Evolutionary conservation across 176 grass and related monocot genomes (phyloP).

Genomic region (Juncus inflexus): DNA sequence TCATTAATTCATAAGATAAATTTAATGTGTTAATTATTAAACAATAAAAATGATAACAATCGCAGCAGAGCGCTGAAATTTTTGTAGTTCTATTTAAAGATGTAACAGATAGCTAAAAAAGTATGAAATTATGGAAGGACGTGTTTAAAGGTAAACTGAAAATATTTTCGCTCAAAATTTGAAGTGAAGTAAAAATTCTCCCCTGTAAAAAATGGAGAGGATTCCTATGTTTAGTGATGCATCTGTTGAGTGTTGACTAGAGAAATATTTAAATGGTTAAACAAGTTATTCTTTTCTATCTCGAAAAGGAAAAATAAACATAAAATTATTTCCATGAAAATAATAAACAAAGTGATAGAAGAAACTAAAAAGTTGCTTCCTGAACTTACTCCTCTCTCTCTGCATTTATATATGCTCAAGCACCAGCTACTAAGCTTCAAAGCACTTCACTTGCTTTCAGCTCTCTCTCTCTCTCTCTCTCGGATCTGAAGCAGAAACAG

Average conservation of each 20-base stretch:
- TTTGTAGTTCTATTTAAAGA: too few relatives aligned
- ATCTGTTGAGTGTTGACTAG: background rate
- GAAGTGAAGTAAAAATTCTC: too few relatives aligned
- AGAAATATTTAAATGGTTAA: background rate
- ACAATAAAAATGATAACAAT: too few relatives aligned
- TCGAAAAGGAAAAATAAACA: background rate
- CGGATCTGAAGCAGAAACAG: slow-evolving; percentile 34
- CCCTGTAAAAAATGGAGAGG: too few relatives aligned
- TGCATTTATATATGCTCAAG: slow-evolving; percentile 24
- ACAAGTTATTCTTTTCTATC: background rate
- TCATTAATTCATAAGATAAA: too few relatives aligned
- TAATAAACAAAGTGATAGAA: background rate
- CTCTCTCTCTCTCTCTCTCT: slow-evolving; percentile 19
- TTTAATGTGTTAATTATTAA: too few relatives aligned
- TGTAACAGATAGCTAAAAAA: too few relatives aligned
- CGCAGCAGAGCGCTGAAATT: too few relatives aligned
- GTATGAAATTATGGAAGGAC: too few relatives aligned
- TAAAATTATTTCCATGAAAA: background rate
- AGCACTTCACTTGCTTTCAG: slow-evolving; percentile 5
- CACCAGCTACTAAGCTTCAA: slow-evolving; percentile 30
- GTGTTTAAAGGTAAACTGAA: too few relatives aligned
- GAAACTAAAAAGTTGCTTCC: slow-evolving; percentile 11
- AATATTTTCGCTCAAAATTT: too few relatives aligned
- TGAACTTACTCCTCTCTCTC: slow-evolving; percentile 5
- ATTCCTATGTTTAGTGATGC: too few relatives aligned